phyloP scores from a whole-genome alignment of 2,329 filamentous ascomycete species.

The Nemania abortiva region DNA sequence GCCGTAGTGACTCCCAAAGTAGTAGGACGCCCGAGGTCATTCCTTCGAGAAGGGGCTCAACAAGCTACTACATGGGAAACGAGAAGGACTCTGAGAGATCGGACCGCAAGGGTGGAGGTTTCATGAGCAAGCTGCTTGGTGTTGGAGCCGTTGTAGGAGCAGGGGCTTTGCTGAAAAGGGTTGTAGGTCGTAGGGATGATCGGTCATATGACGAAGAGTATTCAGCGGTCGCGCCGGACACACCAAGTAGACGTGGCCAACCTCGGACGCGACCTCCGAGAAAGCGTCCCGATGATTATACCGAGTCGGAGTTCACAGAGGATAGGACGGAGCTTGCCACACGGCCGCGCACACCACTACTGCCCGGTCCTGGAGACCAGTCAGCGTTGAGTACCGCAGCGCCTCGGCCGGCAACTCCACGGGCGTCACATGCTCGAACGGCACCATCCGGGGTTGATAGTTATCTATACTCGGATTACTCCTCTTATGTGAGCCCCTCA shows the following conservation, averaged over 20 bases:
- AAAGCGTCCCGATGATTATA: constrained; percentile 50
- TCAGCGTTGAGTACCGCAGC: constrained; percentile 61
- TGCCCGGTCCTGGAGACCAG: constrained; percentile 62
- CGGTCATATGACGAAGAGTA: constrained; percentile 68
- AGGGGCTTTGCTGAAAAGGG: constrained; percentile 69
- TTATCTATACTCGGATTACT: constrained; percentile 67
- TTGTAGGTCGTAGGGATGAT: constrained; percentile 66
- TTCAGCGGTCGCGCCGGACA: constrained; percentile 72
- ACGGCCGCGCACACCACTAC: constrained; percentile 56
- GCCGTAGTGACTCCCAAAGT: constrained; percentile 48
- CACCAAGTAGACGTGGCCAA: constrained; percentile 62
- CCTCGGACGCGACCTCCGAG: constrained; percentile 51
- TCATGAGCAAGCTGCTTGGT: constrained; percentile 71
- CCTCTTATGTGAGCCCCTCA: constrained; percentile 73
- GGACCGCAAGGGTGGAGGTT: constrained; percentile 59
- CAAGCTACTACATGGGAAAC: constrained; percentile 71
- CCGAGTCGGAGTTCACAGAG: constrained; percentile 63
- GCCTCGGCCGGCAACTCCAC: constrained; percentile 61
- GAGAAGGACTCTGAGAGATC: constrained; percentile 73
- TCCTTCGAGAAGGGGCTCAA: constrained; percentile 65
- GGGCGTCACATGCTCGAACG: constrained; percentile 59
- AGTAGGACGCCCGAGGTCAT: constrained; percentile 61
- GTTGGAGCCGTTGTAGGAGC: constrained; percentile 73
- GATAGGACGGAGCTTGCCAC: constrained; percentile 50
- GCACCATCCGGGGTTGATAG: constrained; percentile 59